Conservation (phyloP, 2,329 filamentous ascomycete species). For the Neofusicoccum laricinum region DNA sequence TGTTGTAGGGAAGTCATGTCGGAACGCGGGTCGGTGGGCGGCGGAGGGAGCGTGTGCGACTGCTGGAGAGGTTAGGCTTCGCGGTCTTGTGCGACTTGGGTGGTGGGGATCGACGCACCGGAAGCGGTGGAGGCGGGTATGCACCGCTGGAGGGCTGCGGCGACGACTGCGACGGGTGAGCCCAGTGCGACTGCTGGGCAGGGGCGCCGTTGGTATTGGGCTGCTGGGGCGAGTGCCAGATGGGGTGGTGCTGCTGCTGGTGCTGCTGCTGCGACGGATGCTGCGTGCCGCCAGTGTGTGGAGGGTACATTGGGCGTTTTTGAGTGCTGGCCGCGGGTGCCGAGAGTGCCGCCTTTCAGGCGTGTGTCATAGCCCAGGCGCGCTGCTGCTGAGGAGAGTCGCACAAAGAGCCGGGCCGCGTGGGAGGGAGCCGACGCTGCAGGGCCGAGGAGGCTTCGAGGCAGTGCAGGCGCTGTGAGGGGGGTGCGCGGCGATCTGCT, state of each 20-base stretch:
- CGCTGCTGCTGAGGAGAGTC: not conserved
- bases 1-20: constrained; percentile 48
- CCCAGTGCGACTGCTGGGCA: constrained; percentile 4
- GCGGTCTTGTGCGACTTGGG: constrained; percentile 14
- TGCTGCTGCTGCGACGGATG: constrained; percentile 27
- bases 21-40: constrained; percentile 37
- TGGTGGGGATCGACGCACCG: constrained; percentile 31
- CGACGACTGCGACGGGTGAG: constrained; percentile 14
- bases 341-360: constrained; percentile 12
- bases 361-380: constrained; percentile 11
- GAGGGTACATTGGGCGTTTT: constrained; percentile 19
- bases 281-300: constrained; percentile 23
- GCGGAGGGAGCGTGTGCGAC: constrained; percentile 19
- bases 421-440: constrained; percentile 10
- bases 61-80: constrained; percentile 17
- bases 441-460: constrained; percentile 11
- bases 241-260: constrained; percentile 9
- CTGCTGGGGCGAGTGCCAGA: constrained; percentile 21
- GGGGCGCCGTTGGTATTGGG: constrained; percentile 9
- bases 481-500: constrained; percentile 14
- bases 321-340: constrained; percentile 8
- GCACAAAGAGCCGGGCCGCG: constrained; percentile 13
- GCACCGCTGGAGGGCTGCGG: constrained; percentile 35
- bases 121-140: constrained; percentile 33
- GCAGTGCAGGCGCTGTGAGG: constrained; percentile 5